Base-by-base conservation (phyloP, 2,329 filamentous ascomycete species). In the Colletotrichum karsti region DNA sequence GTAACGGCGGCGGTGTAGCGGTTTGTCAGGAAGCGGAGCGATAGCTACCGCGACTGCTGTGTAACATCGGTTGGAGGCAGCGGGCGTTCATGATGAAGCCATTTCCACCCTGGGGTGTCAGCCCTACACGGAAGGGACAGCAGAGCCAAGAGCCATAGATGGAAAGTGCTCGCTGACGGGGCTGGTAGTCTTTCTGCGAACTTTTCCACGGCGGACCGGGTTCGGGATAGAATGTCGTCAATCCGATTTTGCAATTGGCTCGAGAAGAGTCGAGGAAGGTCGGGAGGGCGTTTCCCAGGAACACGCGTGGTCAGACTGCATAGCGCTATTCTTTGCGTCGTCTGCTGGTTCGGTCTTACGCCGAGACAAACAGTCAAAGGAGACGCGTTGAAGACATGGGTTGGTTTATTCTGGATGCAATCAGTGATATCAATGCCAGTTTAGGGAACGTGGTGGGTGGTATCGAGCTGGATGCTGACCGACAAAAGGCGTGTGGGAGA, bases 41-140 rank as follows among this genome's bases (percentile, higher is more conserved):
- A 28, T 8, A 24, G 42, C 8, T 44, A 28, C 51, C 12, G 42
- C 7, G 41, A n/a, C 42, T n/a, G 42, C 22, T 53, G 64, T 67
- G 53, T 51, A 64, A 67, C 59, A 26, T 58, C 41, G 53, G 64
- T 30, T 58, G 26, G 44, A 51, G 12, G 28, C 59, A 28, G 28
- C 18, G 4, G 12, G 37, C 20, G 59, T 24, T 9, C n/a, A 20
- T 3, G 24, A 44, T 26, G 53, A 58, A 54, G 44, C 50, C 42
- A 57, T 58, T 20, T 28, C 35, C 35, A 53, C 28, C 58, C 50
- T 37, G 28, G 24, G 30, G 30, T 30, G 64, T 67, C 64, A 67
- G 64, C 64, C 64, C 53, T 67, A 64, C 53, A 50, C 20, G 37
- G 20, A 37, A 37, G 44, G 10, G 42, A 33, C 33, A 28, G 37